These are phyloP conservation scores for Nigrospora osmanthi DNA, from an alignment of 2,329 filamentous ascomycete species.

Conservation along the genomic window DNA sequence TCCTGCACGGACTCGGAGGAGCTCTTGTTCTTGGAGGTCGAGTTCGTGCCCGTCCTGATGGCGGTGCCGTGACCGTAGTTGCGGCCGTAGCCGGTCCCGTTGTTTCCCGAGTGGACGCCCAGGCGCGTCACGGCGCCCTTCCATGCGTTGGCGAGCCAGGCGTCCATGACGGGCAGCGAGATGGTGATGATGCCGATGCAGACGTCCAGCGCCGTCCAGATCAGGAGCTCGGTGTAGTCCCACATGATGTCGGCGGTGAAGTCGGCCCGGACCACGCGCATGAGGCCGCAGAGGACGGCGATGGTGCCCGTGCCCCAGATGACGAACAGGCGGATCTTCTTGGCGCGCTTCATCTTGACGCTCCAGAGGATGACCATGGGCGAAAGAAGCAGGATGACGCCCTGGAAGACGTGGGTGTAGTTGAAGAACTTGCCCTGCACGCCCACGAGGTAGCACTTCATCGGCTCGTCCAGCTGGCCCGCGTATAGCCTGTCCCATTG, in stretches of 20 bases:
- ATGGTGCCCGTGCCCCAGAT: conserved; percentile 23
- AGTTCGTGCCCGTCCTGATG: not conserved
- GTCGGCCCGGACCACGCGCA: conserved; percentile 15
- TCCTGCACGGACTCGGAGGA: conserved; percentile 4
- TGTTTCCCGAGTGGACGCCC: conserved; percentile 3
- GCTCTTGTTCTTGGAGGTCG: not conserved
- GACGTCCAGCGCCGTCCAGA: conserved; percentile 23
- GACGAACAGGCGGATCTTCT: conserved; percentile 20
- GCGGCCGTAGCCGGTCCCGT: not conserved
- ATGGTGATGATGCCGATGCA: conserved; percentile 22
- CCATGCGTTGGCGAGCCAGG: conserved; percentile 13
- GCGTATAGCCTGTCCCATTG: conserved; percentile 17
- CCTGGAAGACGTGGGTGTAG: conserved; percentile 23
- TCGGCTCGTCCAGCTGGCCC: conserved; percentile 10
- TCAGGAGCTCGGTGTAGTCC: conserved; percentile 17
- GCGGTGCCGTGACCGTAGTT: conserved; percentile 2
- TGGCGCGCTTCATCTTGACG: conserved; percentile 18
- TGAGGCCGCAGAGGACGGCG: conserved; percentile 19
- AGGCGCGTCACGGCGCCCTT: conserved; percentile 4
- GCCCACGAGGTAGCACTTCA: conserved; percentile 12
- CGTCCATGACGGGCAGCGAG: conserved; percentile 24
- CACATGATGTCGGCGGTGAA: conserved; percentile 12
- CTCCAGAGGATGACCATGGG: conserved; percentile 27
- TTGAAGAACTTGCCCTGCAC: conserved; percentile 15
- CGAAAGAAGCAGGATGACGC: conserved; percentile 21